Base-by-base conservation (phyloP, 1,139 yeast species). In the Yamadazyma pseudoaaseri region DNA sequence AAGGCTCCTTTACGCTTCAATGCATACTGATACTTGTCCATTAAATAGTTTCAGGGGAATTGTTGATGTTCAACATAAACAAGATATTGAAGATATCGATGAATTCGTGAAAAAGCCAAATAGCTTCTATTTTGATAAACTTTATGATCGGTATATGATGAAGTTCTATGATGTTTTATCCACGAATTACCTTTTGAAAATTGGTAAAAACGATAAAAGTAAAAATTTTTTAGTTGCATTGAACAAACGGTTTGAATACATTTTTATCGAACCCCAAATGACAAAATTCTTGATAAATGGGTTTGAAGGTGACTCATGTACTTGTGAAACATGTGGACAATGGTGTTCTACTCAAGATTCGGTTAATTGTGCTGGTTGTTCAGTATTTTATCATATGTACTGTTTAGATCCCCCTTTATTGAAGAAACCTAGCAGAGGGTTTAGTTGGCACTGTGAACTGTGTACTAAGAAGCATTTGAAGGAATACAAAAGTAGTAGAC, bases 401-500 rank as follows among this genome's bases (percentile, higher is more conserved):
- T 90, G 97, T 55, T 74, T 90, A 30, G 89, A 84, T 42, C 96
- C 97, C 1, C 97, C 97, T 0, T 58, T 87, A 28, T 55, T 75
- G 34, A 76, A 77, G 45, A 86, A 86, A 48, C 97, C 96, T 0
- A 81, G 87, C 30, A 64, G 95, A 38, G 96, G 96, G 1, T 85
- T 87, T 53, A 86, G 89, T 5, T 90, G 97, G 97, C 74, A 89
- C n/a, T 90, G 97, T 66, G 92, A 87, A 16, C 56, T 66, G 3
- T 89, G 97, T 60, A 72, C 85, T 13, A 76, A 74, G 45, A 66
- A 53, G 23, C 62, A 58, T 35, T 54, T 59, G 20, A 42, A 53
- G 16, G 57, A 55, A 34, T 54, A 56, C 34, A 60, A 60, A 33
- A 50, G 48, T 32, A 60, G 56, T 30, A 51, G 56, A 22, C 58